These are phyloP conservation scores for Globisporangium orthogonon DNA, from an alignment of 352 stramenopile genomes.

Conservation along the genomic window DNA sequence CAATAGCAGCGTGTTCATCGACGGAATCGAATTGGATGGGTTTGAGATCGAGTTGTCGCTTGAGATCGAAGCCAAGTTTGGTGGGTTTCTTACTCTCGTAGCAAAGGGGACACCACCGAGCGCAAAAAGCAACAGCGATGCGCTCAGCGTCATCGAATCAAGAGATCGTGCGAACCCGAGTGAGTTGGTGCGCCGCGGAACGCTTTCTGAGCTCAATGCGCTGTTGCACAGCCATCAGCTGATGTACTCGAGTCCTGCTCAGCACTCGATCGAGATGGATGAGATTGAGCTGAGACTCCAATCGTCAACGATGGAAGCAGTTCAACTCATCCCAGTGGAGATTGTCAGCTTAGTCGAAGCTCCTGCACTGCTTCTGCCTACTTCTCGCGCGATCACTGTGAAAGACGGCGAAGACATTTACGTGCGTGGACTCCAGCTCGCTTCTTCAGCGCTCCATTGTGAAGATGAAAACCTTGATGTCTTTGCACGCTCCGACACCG, in stretches of 20 bases:
- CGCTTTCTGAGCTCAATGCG: slow-evolving; percentile 11
- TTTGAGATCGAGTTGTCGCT: slow-evolving; percentile 8
- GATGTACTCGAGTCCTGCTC: slow-evolving; percentile 3
- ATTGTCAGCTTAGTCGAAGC: slow-evolving; percentile 1
- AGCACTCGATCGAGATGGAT: not conserved
- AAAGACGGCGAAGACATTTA: slow-evolving; percentile 3
- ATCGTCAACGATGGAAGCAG: not conserved
- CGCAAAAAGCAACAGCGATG: not conserved
- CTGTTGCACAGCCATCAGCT: slow-evolving; percentile 5
- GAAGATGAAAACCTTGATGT: not conserved
- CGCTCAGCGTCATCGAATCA: not conserved
- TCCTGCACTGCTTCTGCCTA: slow-evolving; percentile 5
- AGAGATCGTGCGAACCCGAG: not conserved
- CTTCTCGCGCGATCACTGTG: not conserved
- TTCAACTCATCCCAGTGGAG: slow-evolving; percentile 6
- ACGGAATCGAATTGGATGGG: slow-evolving; percentile 9
- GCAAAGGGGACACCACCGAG: not conserved
- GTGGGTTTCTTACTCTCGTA: slow-evolving; percentile 5
- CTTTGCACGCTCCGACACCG: not conserved
- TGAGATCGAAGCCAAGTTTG: slow-evolving; percentile 1
- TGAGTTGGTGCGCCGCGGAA: slow-evolving; percentile 1
- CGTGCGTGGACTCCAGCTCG: slow-evolving; percentile 10
- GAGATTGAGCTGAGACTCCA: slow-evolving; percentile 6
- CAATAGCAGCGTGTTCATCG: slow-evolving; percentile 3
- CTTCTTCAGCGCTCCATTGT: not conserved